Percentiles rank a stretch among this genome's conserved stretches.
phyloP scores from a whole-genome alignment of 257 asterid genomes.

The Scutellaria minor region DNA sequence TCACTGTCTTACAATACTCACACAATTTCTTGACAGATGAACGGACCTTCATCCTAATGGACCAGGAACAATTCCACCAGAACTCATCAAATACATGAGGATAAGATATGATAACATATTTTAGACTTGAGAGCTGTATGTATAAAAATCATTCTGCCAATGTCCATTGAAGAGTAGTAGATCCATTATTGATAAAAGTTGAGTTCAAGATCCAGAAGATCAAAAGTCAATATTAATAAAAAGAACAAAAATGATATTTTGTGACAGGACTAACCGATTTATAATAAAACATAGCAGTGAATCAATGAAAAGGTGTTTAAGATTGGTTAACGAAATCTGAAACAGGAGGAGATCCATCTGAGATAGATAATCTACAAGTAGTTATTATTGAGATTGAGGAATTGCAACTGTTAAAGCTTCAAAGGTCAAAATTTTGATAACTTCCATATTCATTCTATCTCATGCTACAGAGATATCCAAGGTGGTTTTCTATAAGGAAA shows the following conservation, averaged over 20 bases:
- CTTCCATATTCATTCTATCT: background rate
- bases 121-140: background rate
- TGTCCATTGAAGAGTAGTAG: background rate
- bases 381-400: too few relatives aligned
- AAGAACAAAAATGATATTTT: background rate
- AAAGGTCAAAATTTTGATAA: background rate
- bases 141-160: background rate
- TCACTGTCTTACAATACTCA: conserved; percentile 82
- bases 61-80: conserved; percentile 12
- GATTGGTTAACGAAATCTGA: background rate
- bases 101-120: background rate
- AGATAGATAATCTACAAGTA: too few relatives aligned
- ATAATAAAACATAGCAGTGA: background rate
- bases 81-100: conserved; percentile 12
- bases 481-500: background rate
- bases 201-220: conserved; percentile 9
- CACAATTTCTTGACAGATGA: conserved; percentile 96
- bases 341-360: background rate
- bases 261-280: background rate
- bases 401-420: too few relatives aligned
- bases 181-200: background rate
- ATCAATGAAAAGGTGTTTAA: background rate
- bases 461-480: background rate
- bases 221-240: background rate
- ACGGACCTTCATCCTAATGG: conserved; percentile 88